A percentile compares a stretch with the other conserved stretches of the same genome.
Evolutionary conservation across 2,329 filamentous ascomycete genomes (phyloP).

Genomic region (Epichloe amarillans): DNA sequence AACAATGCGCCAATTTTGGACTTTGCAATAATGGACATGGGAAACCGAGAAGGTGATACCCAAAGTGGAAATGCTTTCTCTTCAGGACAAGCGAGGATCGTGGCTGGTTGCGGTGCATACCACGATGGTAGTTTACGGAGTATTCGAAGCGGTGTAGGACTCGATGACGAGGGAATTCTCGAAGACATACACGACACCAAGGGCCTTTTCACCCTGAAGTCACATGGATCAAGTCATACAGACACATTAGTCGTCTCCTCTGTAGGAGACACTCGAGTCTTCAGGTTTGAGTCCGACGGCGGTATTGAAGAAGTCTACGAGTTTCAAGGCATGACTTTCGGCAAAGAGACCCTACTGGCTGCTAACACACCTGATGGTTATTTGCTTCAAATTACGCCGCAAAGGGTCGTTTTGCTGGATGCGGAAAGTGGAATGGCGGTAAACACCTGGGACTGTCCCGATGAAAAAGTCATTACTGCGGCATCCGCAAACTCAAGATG

Average conservation of each 20-base stretch:
- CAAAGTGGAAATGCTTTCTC: conserved; percentile 77
- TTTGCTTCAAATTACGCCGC: conserved; percentile 65
- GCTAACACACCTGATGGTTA: conserved; percentile 49
- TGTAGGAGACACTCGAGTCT: conserved; percentile 70
- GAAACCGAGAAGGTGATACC: conserved; percentile 64
- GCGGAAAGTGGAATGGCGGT: conserved; percentile 39
- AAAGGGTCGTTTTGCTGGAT: conserved; percentile 48
- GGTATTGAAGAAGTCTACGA: conserved; percentile 77
- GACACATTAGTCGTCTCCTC: conserved; percentile 74
- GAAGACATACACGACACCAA: conserved; percentile 65
- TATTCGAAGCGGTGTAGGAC: conserved; percentile 82
- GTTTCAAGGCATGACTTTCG: conserved; percentile 58
- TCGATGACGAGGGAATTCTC: conserved; percentile 75
- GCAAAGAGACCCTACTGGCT: conserved; percentile 58
- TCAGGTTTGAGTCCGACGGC: conserved; percentile 59
- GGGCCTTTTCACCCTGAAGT: conserved; percentile 56
- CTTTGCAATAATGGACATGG: conserved; percentile 93
- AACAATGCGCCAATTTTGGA: conserved; percentile 91
- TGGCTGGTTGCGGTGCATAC: conserved; percentile 84
- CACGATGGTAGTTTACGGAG: conserved; percentile 80
- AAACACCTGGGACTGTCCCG: conserved; percentile 43
- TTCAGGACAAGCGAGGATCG: conserved; percentile 84
- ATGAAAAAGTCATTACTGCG: conserved; percentile 51
- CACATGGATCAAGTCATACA: conserved; percentile 30
- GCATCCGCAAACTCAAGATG: conserved; percentile 61